A percentile compares a stretch with the other conserved stretches of the same genome.
phyloP scores from a whole-genome alignment of 345 rosid genomes.

The Iberis pinnata region DNA sequence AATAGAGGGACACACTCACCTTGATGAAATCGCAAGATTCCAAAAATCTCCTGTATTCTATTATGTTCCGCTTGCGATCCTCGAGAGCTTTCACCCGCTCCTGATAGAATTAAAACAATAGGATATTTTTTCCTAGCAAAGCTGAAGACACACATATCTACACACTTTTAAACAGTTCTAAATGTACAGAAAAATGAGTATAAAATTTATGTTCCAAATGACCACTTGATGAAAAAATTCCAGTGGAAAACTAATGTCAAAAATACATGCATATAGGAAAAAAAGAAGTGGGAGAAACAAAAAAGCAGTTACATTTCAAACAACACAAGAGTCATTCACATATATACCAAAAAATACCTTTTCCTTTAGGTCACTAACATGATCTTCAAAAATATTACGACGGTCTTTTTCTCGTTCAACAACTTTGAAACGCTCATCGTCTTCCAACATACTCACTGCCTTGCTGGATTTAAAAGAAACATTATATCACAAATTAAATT shows the following conservation, averaged over 20 bases:
- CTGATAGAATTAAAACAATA: constrained; percentile 41
- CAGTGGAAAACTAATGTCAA: constrained; percentile 1
- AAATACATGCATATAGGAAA: not conserved
- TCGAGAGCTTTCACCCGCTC: constrained; percentile 63
- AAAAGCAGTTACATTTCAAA: constrained; percentile 11
- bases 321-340: constrained; percentile 6
- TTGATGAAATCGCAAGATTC: constrained; percentile 89
- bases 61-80: constrained; percentile 65
- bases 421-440: constrained; percentile 79
- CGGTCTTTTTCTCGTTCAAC: constrained; percentile 89
- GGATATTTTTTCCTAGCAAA: constrained; percentile 12
- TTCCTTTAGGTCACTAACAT: constrained; percentile 54
- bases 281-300: constrained; percentile 5
- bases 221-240: not conserved
- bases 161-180: constrained; percentile 2
- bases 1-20: constrained; percentile 34
- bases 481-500: constrained; percentile 12
- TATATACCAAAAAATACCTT: too few species aligned
- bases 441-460: constrained; percentile 59
- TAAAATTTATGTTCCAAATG: not conserved
- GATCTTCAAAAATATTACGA: constrained; percentile 68
- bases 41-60: constrained; percentile 67
- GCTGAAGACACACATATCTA: constrained; percentile 4
- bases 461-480: constrained; percentile 53
- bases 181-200: constrained; percentile 6